Percentiles rank a stretch among this genome's conserved stretches.
Conservation (phyloP, 176 grass and related monocot species). For the Stipa capillata region DNA sequence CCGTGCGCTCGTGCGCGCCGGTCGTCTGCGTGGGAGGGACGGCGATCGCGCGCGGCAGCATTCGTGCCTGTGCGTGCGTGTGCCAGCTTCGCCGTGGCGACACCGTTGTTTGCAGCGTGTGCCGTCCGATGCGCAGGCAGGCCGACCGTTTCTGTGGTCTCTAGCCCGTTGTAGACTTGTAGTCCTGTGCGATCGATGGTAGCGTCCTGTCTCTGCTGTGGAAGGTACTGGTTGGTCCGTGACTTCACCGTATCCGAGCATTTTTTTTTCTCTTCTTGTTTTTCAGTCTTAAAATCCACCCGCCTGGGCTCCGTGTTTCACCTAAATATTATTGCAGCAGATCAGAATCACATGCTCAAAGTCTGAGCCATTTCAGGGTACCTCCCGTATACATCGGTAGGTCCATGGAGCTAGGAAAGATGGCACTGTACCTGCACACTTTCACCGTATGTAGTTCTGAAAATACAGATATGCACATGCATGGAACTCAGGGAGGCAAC, state of each 20-base stretch:
- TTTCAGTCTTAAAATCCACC: background rate
- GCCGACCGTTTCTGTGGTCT: slow-evolving; percentile 16
- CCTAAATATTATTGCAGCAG: background rate
- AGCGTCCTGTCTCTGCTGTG: background rate
- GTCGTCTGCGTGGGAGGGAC: slow-evolving; percentile 36
- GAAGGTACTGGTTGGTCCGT: background rate
- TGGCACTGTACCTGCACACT: background rate
- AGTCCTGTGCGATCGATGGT: background rate
- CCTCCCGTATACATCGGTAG: background rate
- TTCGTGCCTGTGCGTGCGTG: slow-evolving; percentile 7
- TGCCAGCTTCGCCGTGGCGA: slow-evolving; percentile 28
- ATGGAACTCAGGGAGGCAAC: background rate
- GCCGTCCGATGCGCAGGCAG: slow-evolving; percentile 25
- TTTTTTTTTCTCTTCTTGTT: background rate
- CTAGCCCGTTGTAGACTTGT: background rate
- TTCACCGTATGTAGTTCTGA: background rate
- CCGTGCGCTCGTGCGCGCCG: background rate
- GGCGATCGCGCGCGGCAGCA: slow-evolving; percentile 19
- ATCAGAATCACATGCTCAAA: background rate
- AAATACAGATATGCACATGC: background rate
- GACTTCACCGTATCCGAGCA: background rate
- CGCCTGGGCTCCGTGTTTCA: background rate
- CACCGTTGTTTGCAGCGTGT: slow-evolving; percentile 21
- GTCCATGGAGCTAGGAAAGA: background rate
- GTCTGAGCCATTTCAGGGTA: background rate